Conservation (phyloP, 345 rosid species). For the Passiflora organensis region DNA sequence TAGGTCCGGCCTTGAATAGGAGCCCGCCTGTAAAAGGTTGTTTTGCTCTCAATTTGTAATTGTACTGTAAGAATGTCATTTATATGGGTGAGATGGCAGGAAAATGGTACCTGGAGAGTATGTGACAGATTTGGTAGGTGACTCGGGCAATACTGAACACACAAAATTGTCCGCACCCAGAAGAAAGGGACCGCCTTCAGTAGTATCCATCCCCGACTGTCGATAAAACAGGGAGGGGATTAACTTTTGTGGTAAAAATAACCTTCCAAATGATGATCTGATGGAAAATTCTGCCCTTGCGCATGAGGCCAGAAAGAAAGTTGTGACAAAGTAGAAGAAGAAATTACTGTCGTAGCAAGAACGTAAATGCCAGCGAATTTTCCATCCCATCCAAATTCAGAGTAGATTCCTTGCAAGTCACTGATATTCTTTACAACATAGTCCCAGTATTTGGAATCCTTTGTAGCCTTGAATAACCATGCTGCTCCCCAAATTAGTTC, state of each 20-base stretch:
- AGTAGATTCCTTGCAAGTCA: neutral
- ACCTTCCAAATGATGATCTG: too few species aligned
- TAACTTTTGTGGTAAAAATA: too few species aligned
- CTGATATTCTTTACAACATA: neutral
- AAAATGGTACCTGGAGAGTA: slow-evolving; percentile 18
- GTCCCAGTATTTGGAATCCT: slow-evolving; percentile 3
- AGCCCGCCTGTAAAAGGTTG: slow-evolving; percentile 16
- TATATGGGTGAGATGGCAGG: too few species aligned
- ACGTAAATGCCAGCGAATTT: slow-evolving; percentile 23
- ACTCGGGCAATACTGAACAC: slow-evolving; percentile 18
- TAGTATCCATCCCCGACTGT: neutral
- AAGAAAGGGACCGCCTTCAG: neutral
- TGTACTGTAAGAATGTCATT: too few species aligned
- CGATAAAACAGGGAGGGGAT: too few species aligned
- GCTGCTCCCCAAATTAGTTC: slow-evolving; percentile 28
- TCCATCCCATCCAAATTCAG: slow-evolving; percentile 25
- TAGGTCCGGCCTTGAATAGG: slow-evolving; percentile 11
- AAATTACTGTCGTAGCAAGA: slow-evolving; percentile 11
- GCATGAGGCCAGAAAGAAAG: neutral
- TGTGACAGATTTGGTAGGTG: slow-evolving; percentile 15
- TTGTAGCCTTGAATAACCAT: slow-evolving; percentile 22
- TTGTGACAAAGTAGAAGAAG: neutral
- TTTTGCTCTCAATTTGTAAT: too few species aligned
- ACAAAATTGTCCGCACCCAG: slow-evolving; percentile 14
- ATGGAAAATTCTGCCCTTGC: too few species aligned